Percentiles rank a stretch among this genome's conserved stretches.
Evolutionary conservation across 345 rosid species (phyloP).

Genomic region (Camelina hispida): DNA sequence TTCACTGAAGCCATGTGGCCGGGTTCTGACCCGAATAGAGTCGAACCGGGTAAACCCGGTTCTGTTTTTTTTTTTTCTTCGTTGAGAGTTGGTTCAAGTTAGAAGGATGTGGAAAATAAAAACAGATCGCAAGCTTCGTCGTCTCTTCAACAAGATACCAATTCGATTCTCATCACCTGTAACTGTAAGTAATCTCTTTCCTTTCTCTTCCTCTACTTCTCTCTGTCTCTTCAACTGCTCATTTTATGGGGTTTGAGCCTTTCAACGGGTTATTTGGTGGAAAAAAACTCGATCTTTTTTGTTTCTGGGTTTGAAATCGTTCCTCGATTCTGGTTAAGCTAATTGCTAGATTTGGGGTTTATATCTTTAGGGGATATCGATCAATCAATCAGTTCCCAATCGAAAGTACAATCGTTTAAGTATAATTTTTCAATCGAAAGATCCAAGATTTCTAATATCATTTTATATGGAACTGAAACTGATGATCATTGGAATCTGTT

Average conservation of each 20-base stretch:
- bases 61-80: background rate
- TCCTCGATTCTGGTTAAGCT: background rate
- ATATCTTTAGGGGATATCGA: background rate
- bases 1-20: slow-evolving; percentile 49
- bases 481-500: slow-evolving; percentile 7
- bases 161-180: slow-evolving; percentile 21
- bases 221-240: background rate
- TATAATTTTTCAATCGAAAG: no score
- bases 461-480: slow-evolving; percentile 1
- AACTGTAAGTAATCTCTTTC: background rate
- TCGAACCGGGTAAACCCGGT: background rate
- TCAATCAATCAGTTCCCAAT: slow-evolving; percentile 10
- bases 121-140: slow-evolving; percentile 10
- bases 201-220: background rate
- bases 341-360: background rate
- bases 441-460: no score
- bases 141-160: background rate
- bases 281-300: slow-evolving; percentile 8
- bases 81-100: background rate
- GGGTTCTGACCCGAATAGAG: slow-evolving; percentile 13
- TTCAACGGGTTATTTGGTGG: background rate
- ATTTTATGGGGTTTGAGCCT: background rate
- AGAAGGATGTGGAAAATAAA: background rate
- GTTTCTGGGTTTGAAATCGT: no score
- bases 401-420: no score